Conservation (phyloP, 345 rosid species). For the Laguncularia racemosa region DNA sequence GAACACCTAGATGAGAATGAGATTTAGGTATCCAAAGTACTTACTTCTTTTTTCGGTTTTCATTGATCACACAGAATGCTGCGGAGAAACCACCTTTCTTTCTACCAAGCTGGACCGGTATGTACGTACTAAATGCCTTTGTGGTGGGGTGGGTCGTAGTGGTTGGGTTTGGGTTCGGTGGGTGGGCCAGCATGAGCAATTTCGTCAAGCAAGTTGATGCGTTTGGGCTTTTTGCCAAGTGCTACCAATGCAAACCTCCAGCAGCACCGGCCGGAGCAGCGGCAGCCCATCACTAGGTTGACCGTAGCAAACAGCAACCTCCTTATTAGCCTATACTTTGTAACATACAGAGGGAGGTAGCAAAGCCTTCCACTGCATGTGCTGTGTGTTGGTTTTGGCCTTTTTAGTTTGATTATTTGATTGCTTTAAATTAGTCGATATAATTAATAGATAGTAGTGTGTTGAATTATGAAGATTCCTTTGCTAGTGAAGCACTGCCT, state of each 20-base stretch:
- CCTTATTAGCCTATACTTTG: background rate
- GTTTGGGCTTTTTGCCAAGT: constrained; percentile 92
- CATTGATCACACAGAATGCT: constrained; percentile 11
- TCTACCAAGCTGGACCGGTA: constrained; percentile 17
- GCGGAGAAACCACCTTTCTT: constrained; percentile 23
- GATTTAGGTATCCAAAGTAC: too few species aligned
- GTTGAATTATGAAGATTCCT: constrained; percentile 45
- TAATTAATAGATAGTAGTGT: constrained; percentile 26
- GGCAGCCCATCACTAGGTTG: constrained; percentile 15
- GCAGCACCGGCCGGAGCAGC: constrained; percentile 28
- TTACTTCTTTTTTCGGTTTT: background rate
- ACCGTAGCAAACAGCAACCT: background rate
- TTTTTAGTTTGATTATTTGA: constrained; percentile 8
- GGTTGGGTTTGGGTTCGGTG: constrained; percentile 21
- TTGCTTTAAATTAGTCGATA: constrained; percentile 6
- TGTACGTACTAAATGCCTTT: constrained; percentile 15
- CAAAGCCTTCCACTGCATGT: too few species aligned
- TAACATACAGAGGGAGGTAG: background rate
- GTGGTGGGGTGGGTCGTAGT: constrained; percentile 19
- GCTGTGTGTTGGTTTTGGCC: background rate
- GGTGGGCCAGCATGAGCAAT: constrained; percentile 22
- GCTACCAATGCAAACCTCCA: constrained; percentile 94
- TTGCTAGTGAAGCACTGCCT: constrained; percentile 30
- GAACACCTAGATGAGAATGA: too few species aligned
- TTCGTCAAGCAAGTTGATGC: constrained; percentile 80